These are phyloP conservation scores for Ensete ventricosum DNA, from an alignment of 176 grass and related monocot genomes.

Conservation along the genomic window DNA sequence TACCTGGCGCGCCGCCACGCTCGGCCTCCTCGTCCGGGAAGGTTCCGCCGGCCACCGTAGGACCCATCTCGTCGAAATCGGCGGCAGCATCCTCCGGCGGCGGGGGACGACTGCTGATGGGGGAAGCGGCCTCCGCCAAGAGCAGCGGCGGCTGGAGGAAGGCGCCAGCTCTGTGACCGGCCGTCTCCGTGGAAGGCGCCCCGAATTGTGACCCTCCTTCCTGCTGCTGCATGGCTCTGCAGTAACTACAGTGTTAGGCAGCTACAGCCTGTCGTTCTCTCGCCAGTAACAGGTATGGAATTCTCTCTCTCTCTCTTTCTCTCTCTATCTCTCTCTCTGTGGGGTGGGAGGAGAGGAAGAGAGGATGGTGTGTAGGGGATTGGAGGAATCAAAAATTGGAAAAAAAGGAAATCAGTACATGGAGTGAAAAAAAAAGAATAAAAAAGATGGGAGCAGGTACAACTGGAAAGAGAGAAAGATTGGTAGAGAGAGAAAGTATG, in stretches of 20 bases:
- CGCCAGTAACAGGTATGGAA: slow-evolving; percentile 16
- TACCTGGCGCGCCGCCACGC: not conserved
- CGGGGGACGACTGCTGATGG: slow-evolving; percentile 69
- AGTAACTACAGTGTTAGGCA: not conserved
- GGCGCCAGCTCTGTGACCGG: not conserved
- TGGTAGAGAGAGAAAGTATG: slow-evolving; percentile 16
- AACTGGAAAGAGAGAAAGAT: slow-evolving; percentile 36
- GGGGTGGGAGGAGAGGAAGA: slow-evolving; percentile 10
- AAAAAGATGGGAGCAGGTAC: slow-evolving; percentile 37
- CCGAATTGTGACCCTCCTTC: slow-evolving; percentile 27
- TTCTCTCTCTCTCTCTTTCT: slow-evolving; percentile 11
- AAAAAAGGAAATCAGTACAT: slow-evolving; percentile 36
- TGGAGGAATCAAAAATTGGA: slow-evolving; percentile 20
- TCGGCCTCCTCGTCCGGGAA: slow-evolving; percentile 43
- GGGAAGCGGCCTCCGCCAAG: slow-evolving; percentile 57
- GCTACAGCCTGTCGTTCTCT: slow-evolving; percentile 23
- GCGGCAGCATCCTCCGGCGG: not conserved
- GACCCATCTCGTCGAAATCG: slow-evolving; percentile 41
- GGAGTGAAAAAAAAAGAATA: slow-evolving; percentile 37
- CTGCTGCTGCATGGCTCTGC: not conserved
- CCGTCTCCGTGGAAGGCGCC: slow-evolving; percentile 48
- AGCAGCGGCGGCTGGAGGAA: slow-evolving; percentile 13
- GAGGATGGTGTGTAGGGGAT: not conserved
- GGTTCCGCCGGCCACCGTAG: not conserved
- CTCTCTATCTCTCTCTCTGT: slow-evolving; percentile 17